Conservation (phyloP, 805 yeast species). For the Wickerhamomyces chaumierensis region DNA sequence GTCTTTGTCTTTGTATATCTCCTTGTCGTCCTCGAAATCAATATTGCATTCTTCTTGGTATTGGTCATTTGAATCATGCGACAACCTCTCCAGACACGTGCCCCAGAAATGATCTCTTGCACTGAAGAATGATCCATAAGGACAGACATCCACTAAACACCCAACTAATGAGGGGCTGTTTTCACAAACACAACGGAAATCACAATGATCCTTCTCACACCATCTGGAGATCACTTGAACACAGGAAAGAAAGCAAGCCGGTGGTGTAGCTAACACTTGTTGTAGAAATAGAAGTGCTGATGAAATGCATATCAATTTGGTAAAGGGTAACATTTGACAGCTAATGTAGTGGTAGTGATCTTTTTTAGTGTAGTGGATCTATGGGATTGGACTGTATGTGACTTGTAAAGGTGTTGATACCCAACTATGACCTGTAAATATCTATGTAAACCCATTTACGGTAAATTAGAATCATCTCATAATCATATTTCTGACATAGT, state of each 20-base stretch:
- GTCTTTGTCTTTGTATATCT: neutral
- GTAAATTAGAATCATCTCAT: no score
- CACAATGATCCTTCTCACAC: conserved; percentile 23
- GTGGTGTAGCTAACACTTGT: conserved; percentile 28
- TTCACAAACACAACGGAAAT: conserved; percentile 29
- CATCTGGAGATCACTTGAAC: conserved; percentile 24
- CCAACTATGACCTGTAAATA: no score
- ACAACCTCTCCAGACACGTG: conserved; percentile 25
- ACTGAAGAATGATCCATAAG: conserved; percentile 28
- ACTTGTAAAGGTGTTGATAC: no score
- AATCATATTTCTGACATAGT: no score
- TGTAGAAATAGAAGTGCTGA: neutral
- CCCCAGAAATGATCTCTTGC: conserved; percentile 39
- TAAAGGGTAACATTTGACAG: no score
- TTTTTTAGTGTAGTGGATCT: no score
- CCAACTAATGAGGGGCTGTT: conserved; percentile 27
- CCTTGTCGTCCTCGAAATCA: neutral
- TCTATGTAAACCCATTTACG: no score
- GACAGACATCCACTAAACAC: conserved; percentile 35
- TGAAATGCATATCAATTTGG: neutral
- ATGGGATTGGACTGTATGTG: no score
- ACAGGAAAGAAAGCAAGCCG: conserved; percentile 38
- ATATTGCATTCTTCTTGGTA: neutral
- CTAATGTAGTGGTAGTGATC: no score
- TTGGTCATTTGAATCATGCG: neutral